Evolutionary conservation across 1,139 yeast species (phyloP).

Genomic region (Pichia sp.): DNA sequence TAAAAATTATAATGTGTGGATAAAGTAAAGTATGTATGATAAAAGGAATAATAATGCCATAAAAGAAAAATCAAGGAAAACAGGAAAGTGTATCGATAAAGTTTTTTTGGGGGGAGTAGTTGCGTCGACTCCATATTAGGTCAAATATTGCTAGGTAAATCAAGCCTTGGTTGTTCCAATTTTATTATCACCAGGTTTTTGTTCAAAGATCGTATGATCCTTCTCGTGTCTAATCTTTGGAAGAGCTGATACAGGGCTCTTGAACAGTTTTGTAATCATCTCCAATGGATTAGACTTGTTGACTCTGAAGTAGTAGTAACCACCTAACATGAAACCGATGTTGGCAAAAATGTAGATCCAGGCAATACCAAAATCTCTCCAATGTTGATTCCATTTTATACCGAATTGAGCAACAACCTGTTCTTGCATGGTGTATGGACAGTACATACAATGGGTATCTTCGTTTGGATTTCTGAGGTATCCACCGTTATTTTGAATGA

Average conservation of each 20-base stretch:
- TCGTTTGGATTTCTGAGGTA: conserved; percentile 45
- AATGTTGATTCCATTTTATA: conserved; percentile 39
- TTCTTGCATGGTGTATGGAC: conserved; percentile 48
- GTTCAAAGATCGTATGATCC: conserved; percentile 30
- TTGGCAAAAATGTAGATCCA: conserved; percentile 53
- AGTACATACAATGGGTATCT: conserved; percentile 48
- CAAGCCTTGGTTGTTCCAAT: too few relatives aligned
- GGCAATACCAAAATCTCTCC: conserved; percentile 63
- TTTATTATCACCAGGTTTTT: conserved; percentile 29
- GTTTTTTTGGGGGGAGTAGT: too few relatives aligned
- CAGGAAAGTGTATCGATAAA: too few relatives aligned
- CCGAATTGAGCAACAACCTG: conserved; percentile 41
- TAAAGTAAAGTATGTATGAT: too few relatives aligned
- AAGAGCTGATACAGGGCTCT: conserved; percentile 7
- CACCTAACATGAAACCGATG: conserved; percentile 15
- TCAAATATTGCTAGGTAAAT: too few relatives aligned
- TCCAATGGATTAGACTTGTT: conserved; percentile 6
- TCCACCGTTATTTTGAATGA: conserved; percentile 38
- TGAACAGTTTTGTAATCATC: conserved; percentile 3
- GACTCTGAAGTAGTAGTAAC: conserved; percentile 16
- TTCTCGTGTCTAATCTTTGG: conserved; percentile 31
- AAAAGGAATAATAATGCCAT: too few relatives aligned
- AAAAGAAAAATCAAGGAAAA: too few relatives aligned
- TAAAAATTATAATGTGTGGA: too few relatives aligned
- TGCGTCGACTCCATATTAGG: too few relatives aligned